These are phyloP conservation scores for Pythium volutum DNA, from an alignment of 352 stramenopile genomes.

Conservation along the genomic window DNA sequence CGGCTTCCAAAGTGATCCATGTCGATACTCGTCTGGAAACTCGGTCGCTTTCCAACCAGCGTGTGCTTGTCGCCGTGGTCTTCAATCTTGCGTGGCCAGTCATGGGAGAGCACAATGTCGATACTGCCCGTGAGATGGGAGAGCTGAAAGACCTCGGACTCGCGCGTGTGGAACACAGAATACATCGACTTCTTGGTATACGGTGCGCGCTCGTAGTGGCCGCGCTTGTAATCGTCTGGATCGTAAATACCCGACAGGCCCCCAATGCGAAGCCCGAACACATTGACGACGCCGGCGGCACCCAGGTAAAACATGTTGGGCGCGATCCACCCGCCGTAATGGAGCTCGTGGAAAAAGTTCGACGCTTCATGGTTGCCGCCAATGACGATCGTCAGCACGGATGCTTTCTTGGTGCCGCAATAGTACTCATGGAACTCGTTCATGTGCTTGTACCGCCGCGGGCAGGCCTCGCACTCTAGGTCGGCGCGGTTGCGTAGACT, in stretches of 20 bases:
- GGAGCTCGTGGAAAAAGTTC: conserved; percentile 95
- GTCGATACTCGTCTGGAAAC: conserved; percentile 94
- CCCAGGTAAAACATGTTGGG: conserved; percentile 99
- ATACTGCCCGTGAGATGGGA: conserved; percentile 94
- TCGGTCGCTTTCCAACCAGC: conserved; percentile 92
- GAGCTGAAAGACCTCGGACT: conserved; percentile 94
- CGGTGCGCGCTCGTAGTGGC: conserved; percentile 85
- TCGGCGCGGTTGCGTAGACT: conserved; percentile 94
- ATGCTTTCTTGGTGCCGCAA: conserved; percentile 86
- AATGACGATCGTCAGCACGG: conserved; percentile 96
- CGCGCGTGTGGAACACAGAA: conserved; percentile 73
- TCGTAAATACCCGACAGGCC: conserved; percentile 99
- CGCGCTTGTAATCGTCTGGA: conserved; percentile 84
- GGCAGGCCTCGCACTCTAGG: conserved; percentile 93
- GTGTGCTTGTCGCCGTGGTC: conserved; percentile 89
- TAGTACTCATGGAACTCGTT: conserved; percentile 97
- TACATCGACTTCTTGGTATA: conserved; percentile 81
- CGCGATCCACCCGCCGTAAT: conserved; percentile 98
- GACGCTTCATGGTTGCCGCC: conserved; percentile 99
- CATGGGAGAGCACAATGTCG: conserved; percentile 95
- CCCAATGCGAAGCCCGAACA: conserved; percentile 92
- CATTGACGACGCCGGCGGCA: conserved; percentile 89
- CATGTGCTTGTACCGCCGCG: conserved; percentile 93
- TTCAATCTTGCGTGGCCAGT: conserved; percentile 97
- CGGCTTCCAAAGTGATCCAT: conserved; percentile 93